Conservation (phyloP, 164 flowering plant species). For the Vitis rupestris region DNA sequence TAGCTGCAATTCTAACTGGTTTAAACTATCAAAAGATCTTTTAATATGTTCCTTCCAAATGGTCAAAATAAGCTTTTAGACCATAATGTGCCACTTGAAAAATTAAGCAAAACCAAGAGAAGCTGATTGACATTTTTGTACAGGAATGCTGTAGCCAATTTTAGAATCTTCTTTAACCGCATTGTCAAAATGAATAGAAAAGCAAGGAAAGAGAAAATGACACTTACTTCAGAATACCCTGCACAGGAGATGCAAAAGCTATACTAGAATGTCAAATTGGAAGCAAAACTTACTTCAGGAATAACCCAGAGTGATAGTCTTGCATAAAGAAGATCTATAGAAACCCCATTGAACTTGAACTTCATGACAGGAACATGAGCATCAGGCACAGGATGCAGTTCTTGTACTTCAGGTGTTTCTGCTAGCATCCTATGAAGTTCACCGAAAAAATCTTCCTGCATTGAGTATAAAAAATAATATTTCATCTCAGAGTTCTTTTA, state of each 20-base stretch:
- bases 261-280: background rate
- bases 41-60: too few relatives aligned
- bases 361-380: conserved; percentile 95
- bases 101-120: too few relatives aligned
- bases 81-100: too few relatives aligned
- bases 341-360: conserved; percentile 85
- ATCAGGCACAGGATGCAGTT: conserved; percentile 92
- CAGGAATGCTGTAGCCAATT: too few relatives aligned
- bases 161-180: background rate
- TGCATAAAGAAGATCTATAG: conserved; percentile 97
- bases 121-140: too few relatives aligned
- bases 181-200: background rate
- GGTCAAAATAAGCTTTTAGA: too few relatives aligned
- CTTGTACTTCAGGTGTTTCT: conserved; percentile 89
- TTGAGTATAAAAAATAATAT: conserved; percentile 1
- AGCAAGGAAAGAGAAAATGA: background rate
- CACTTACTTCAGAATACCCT: background rate
- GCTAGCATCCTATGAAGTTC: conserved; percentile 72
- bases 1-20: too few relatives aligned
- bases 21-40: too few relatives aligned
- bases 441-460: conserved; percentile 89
- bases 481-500: conserved; percentile 2
- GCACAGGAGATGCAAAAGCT: background rate
- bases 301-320: conserved; percentile 75
- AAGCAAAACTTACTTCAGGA: conserved; percentile 78